Evolutionary conservation across 768 basidiomycete genomes (phyloP).

Genomic region (Botryobasidium botryosum): DNA sequence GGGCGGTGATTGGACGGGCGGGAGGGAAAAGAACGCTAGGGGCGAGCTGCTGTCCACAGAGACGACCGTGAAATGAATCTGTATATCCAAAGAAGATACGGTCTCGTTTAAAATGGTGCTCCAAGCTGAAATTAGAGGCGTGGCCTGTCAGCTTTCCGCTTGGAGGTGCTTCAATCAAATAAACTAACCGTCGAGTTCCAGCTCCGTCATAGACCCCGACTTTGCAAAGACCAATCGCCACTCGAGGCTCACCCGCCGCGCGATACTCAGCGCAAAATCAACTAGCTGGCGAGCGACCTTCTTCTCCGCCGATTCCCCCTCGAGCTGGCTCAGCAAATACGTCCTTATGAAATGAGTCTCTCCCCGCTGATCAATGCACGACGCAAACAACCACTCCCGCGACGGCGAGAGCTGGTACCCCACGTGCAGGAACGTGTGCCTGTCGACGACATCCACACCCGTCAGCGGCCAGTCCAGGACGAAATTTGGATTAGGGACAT

Average conservation of each 20-base stretch:
- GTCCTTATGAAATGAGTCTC: conserved; percentile 50
- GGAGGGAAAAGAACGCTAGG: conserved; percentile 33
- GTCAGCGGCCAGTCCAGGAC: conserved; percentile 24
- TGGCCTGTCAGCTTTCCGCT: conserved; percentile 6
- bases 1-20: background rate
- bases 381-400: conserved; percentile 61
- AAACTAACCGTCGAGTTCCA: conserved; percentile 49
- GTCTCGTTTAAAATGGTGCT: conserved; percentile 30
- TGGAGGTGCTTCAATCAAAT: background rate
- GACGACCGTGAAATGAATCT: conserved; percentile 42
- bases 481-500: conserved; percentile 23
- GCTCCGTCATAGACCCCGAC: conserved; percentile 38
- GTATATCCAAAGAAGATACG: conserved; percentile 26
- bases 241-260: conserved; percentile 50
- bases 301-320: conserved; percentile 13
- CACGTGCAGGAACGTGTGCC: conserved; percentile 53
- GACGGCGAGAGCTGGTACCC: conserved; percentile 51
- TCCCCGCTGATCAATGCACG: conserved; percentile 61
- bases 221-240: conserved; percentile 67
- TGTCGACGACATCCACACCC: conserved; percentile 35
- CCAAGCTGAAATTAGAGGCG: conserved; percentile 39
- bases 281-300: conserved; percentile 35
- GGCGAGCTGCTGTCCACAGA: conserved; percentile 41
- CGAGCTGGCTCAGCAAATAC: conserved; percentile 2
- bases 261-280: conserved; percentile 45